phyloP scores from a whole-genome alignment of 2,329 filamentous ascomycete species.

The Macrophomina pseudophaseolina region DNA sequence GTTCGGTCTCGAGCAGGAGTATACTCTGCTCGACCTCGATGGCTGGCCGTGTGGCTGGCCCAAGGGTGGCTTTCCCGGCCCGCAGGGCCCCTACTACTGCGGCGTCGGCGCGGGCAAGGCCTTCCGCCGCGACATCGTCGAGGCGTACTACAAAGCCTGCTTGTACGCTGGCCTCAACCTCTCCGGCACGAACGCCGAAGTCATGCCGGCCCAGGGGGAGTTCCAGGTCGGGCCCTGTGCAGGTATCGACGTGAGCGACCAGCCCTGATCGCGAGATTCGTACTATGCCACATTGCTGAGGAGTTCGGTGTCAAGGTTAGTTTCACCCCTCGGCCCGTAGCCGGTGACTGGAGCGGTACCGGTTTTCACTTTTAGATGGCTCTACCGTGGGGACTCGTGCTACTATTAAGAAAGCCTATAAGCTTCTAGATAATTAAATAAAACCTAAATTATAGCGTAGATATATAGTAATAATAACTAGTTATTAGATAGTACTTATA shows the following conservation, averaged over 20 bases:
- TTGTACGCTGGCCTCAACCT: slow-evolving; percentile 90
- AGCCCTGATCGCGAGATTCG: slow-evolving; percentile 92
- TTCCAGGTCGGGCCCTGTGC: slow-evolving; percentile 92
- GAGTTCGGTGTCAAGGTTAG: slow-evolving; percentile 97
- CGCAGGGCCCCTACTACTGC: slow-evolving; percentile 96
- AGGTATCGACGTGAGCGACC: slow-evolving; percentile 91
- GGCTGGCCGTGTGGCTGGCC: slow-evolving; percentile 94
- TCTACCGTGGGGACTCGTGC: too few species aligned
- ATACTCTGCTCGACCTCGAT: slow-evolving; percentile 85
- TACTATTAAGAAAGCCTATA: too few species aligned
- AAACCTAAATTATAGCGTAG: too few species aligned
- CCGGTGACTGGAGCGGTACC: slow-evolving; percentile 95
- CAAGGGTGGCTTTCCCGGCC: slow-evolving; percentile 84
- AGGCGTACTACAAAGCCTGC: slow-evolving; percentile 90
- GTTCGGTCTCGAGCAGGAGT: slow-evolving; percentile 99
- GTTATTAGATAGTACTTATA: too few species aligned
- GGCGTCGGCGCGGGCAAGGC: slow-evolving; percentile 97
- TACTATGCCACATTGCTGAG: slow-evolving; percentile 89
- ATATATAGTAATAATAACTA: too few species aligned
- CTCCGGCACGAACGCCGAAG: slow-evolving; percentile 98
- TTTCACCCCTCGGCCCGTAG: slow-evolving; percentile 92
- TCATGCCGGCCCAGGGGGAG: slow-evolving; percentile 98
- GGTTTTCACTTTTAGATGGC: too few species aligned
- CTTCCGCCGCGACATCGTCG: slow-evolving; percentile 96
- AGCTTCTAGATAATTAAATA: too few species aligned